Percentiles rank a stretch among this genome's conserved stretches.
phyloP scores from a whole-genome alignment of 441 rosid species.

The Kokia cookei region DNA sequence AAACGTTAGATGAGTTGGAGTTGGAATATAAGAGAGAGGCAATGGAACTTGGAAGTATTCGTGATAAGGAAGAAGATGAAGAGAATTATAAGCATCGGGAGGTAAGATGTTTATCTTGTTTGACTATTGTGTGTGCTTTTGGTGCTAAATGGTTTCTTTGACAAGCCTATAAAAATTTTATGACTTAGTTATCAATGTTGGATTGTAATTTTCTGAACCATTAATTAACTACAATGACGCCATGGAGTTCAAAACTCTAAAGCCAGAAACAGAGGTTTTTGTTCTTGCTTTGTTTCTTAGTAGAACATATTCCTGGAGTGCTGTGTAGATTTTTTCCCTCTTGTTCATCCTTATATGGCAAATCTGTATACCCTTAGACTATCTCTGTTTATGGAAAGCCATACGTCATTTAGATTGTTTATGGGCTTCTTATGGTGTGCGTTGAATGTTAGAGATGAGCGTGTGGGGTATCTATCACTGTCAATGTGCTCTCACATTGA shows the following conservation, averaged over 20 bases:
- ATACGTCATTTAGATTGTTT: neutral
- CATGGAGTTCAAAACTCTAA: neutral
- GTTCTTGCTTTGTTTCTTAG: neutral
- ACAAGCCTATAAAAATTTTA: neutral
- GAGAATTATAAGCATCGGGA: constrained; percentile 92
- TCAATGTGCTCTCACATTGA: neutral
- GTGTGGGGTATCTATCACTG: neutral
- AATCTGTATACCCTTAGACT: neutral
- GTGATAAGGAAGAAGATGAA: constrained; percentile 87
- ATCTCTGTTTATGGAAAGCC: neutral
- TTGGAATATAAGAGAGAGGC: constrained; percentile 72
- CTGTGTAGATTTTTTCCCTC: neutral
- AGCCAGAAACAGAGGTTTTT: neutral
- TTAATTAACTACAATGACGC: neutral
- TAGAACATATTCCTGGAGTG: neutral
- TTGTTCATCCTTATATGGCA: neutral
- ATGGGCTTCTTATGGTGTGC: neutral
- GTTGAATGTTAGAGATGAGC: constrained; percentile 8
- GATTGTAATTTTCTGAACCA: neutral
- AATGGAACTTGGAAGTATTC: constrained; percentile 65
- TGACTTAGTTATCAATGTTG: neutral
- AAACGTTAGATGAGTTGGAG: constrained; percentile 76
- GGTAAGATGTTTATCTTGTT: constrained; percentile 48
- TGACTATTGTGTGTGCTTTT: neutral
- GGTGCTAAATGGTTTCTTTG: constrained; percentile 3